phyloP scores from a whole-genome alignment of 192 early-diverging fungal genomes.

The Mortierella alpina region DNA sequence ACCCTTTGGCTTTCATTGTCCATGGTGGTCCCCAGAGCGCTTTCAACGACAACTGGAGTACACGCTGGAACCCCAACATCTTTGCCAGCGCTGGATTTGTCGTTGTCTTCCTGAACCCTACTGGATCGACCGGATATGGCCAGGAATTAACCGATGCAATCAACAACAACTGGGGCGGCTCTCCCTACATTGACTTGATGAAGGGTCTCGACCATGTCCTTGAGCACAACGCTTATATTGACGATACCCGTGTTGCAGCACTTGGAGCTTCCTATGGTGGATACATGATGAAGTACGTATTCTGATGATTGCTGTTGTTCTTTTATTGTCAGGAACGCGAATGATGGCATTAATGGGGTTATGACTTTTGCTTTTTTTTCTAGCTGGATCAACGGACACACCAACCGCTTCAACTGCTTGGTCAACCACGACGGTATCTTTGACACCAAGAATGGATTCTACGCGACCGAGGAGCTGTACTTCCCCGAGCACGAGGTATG shows the following conservation, averaged over 20 bases:
- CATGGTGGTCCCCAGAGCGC: conserved; percentile 87
- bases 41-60: conserved; percentile 72
- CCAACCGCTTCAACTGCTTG: conserved; percentile 69
- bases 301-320: background rate
- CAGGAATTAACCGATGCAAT: conserved; percentile 81
- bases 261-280: conserved; percentile 85
- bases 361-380: background rate
- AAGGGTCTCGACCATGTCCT: conserved; percentile 74
- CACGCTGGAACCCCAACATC: conserved; percentile 80
- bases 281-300: conserved; percentile 75
- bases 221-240: conserved; percentile 65
- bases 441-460: conserved; percentile 67
- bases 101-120: conserved; percentile 78
- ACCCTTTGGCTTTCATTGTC: conserved; percentile 82
- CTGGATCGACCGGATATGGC: conserved; percentile 85
- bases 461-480: conserved; percentile 83
- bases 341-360: background rate
- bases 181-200: conserved; percentile 82
- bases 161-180: conserved; percentile 77
- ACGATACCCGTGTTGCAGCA: conserved; percentile 64
- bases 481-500: conserved; percentile 79
- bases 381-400: conserved; percentile 83
- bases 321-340: background rate
- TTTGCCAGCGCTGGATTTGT: conserved; percentile 80
- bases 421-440: conserved; percentile 85